A percentile compares a stretch with the other conserved stretches of the same genome.
phyloP scores from a whole-genome alignment of 2,329 filamentous ascomycete species.

The Elsinoe necatrix region DNA sequence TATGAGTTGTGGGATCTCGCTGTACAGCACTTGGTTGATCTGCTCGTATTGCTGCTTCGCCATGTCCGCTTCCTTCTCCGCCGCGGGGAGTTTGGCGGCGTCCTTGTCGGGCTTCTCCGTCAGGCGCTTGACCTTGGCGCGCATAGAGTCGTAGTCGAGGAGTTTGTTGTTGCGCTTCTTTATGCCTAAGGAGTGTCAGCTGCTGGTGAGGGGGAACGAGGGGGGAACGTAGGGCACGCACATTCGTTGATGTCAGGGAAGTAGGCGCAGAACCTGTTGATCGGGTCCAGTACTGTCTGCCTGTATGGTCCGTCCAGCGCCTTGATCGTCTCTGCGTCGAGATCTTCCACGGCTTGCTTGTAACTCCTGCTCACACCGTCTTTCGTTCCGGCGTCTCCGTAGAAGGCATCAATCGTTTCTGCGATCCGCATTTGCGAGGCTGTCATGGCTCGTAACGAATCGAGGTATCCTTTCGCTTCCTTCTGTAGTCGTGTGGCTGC shows the following conservation, averaged over 20 bases:
- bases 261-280: conserved; percentile 92
- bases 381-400: conserved; percentile 87
- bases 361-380: conserved; percentile 95
- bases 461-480: conserved; percentile 95
- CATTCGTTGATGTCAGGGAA: conserved; percentile 99
- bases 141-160: conserved; percentile 92
- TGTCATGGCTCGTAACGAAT: conserved; percentile 96
- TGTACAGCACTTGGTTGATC: conserved; percentile 90
- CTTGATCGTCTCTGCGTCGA: conserved; percentile 97
- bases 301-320: conserved; percentile 93
- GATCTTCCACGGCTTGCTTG: conserved; percentile 95
- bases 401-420: conserved; percentile 98
- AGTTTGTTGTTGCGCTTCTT: conserved; percentile 99
- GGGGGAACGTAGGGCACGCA: conserved; percentile 32
- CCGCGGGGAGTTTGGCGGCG: conserved; percentile 86
- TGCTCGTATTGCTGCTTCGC: conserved; percentile 90
- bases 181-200: conserved; percentile 50
- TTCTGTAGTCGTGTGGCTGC: conserved; percentile 89
- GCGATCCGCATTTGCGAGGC: conserved; percentile 99
- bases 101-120: conserved; percentile 99
- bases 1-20: conserved; percentile 89
- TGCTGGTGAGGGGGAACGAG: not conserved
- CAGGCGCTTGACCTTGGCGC: conserved; percentile 92
- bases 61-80: conserved; percentile 94
- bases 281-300: conserved; percentile 90